A percentile compares a stretch with the other conserved stretches of the same genome.
Conservation (phyloP, 164 flowering plant genomes). For the Protea cynaroides region DNA sequence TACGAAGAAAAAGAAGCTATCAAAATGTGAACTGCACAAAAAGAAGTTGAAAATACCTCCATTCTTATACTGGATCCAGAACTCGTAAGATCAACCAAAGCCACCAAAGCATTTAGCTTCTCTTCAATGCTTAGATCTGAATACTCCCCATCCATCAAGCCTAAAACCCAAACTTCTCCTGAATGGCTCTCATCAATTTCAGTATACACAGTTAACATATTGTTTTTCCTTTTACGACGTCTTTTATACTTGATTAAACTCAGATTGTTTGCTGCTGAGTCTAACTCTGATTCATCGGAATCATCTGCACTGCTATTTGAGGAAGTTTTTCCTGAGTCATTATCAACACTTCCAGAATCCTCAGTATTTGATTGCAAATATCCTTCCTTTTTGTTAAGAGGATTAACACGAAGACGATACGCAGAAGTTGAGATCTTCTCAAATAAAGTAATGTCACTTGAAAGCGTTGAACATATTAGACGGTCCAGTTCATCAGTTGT, state of each 20-base stretch:
- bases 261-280: slow-evolving; percentile 26
- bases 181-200: slow-evolving; percentile 93
- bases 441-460: slow-evolving; percentile 90
- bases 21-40: background rate
- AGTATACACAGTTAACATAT: slow-evolving; percentile 25
- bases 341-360: slow-evolving; percentile 72
- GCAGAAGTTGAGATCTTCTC: slow-evolving; percentile 79
- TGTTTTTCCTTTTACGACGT: slow-evolving; percentile 20
- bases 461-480: slow-evolving; percentile 59
- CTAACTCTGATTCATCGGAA: slow-evolving; percentile 46
- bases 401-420: slow-evolving; percentile 66
- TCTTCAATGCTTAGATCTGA: slow-evolving; percentile 83
- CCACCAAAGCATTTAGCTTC: slow-evolving; percentile 67
- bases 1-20: background rate
- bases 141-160: slow-evolving; percentile 91
- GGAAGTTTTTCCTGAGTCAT: slow-evolving; percentile 33
- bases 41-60: slow-evolving; percentile 45
- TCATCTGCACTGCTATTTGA: slow-evolving; percentile 25
- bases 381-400: slow-evolving; percentile 27
- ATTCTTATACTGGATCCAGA: slow-evolving; percentile 52
- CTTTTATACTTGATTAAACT: slow-evolving; percentile 16
- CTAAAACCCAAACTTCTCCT: slow-evolving; percentile 86
- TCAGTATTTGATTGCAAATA: slow-evolving; percentile 50
- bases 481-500: slow-evolving; percentile 52
- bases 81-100: slow-evolving; percentile 72